Percentiles rank a stretch among this genome's conserved stretches.
Conservation (phyloP, 2,329 filamentous ascomycete species). For the Ilyonectria mors-panacis region DNA sequence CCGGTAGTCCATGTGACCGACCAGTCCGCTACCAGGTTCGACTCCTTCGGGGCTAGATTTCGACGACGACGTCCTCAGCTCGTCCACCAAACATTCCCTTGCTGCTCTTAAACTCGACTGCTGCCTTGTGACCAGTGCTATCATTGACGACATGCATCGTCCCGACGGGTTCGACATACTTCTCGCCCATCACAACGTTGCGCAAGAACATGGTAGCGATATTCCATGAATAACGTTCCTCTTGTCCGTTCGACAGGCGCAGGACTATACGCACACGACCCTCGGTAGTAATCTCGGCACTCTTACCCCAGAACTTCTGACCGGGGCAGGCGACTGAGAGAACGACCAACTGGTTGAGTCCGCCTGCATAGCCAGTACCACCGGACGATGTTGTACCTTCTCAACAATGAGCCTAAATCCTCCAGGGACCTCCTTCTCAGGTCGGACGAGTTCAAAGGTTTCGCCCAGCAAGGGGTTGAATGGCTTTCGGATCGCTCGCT, state of each 20-base stretch:
- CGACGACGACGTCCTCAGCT: slow-evolving; percentile 88
- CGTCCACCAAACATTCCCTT: slow-evolving; percentile 98
- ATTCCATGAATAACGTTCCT: slow-evolving; percentile 91
- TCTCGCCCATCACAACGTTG: slow-evolving; percentile 98
- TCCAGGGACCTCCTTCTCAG: slow-evolving; percentile 78
- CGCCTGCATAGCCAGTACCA: slow-evolving; percentile 93
- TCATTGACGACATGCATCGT: slow-evolving; percentile 91
- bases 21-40: slow-evolving; percentile 76
- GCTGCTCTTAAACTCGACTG: slow-evolving; percentile 92
- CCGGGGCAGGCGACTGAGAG: slow-evolving; percentile 89
- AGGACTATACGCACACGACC: slow-evolving; percentile 86
- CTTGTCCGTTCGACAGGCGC: slow-evolving; percentile 73
- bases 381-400: slow-evolving; percentile 93
- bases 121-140: slow-evolving; percentile 83
- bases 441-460: slow-evolving; percentile 92
- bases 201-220: slow-evolving; percentile 91
- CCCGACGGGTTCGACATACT: slow-evolving; percentile 96
- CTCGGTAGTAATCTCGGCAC: slow-evolving; percentile 92
- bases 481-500: slow-evolving; percentile 93
- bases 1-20: slow-evolving; percentile 88
- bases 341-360: slow-evolving; percentile 90
- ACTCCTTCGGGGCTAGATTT: slow-evolving; percentile 78
- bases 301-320: slow-evolving; percentile 99
- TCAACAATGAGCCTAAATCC: slow-evolving; percentile 95
- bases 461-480: slow-evolving; percentile 98